These are phyloP conservation scores for Dendrobium chrysotoxum DNA, from an alignment of 106 monocot species.

Conservation along the genomic window DNA sequence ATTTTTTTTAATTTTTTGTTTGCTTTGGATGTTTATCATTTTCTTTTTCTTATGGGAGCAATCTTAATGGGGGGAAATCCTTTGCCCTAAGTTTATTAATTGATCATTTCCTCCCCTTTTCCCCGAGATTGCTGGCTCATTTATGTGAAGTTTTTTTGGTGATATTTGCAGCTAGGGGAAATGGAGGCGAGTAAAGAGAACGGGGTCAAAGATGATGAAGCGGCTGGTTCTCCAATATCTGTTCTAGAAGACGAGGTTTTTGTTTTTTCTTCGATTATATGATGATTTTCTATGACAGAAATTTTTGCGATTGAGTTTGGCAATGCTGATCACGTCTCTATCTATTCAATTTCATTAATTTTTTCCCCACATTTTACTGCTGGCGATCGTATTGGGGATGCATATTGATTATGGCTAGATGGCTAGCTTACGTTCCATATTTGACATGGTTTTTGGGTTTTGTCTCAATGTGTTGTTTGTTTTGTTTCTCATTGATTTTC, in stretches of 20 bases:
- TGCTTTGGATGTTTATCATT: neutral
- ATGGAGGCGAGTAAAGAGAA: neutral
- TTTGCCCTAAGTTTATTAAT: neutral
- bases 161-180: neutral
- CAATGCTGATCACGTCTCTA: neutral
- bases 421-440: too few species aligned
- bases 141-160: neutral
- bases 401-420: neutral
- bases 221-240: conserved; percentile 4
- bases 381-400: neutral
- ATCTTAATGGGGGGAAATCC: neutral
- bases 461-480: neutral
- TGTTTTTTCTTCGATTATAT: neutral
- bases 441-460: neutral
- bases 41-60: neutral
- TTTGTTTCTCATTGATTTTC: neutral
- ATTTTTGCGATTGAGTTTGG: neutral
- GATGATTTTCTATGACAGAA: neutral
- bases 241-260: conserved; percentile 6
- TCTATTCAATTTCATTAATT: neutral
- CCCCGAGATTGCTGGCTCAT: neutral
- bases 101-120: neutral
- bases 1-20: neutral
- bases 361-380: neutral
- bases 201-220: conserved; percentile 1